Evolutionary conservation across 352 stramenopile species (phyloP).

Genomic region (Aphanomyces invadans): DNA sequence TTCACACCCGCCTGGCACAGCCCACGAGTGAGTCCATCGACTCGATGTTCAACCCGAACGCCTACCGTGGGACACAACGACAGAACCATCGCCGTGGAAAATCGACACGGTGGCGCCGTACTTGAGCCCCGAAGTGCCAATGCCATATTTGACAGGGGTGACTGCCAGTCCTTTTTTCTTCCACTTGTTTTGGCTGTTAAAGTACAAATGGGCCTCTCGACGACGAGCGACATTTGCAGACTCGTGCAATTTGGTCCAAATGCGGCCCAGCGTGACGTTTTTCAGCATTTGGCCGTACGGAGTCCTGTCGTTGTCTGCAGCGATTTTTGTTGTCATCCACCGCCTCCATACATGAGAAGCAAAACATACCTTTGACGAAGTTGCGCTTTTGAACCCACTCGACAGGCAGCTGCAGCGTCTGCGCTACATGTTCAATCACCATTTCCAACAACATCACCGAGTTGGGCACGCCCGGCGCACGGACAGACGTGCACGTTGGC

Average conservation of each 20-base stretch:
- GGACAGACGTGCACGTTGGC: slow-evolving; percentile 36
- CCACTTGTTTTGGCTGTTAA: slow-evolving; percentile 44
- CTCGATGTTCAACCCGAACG: too few relatives aligned
- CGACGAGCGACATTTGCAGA: slow-evolving; percentile 30
- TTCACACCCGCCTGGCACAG: slow-evolving; percentile 38
- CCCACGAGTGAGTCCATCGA: too few relatives aligned
- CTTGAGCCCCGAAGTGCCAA: slow-evolving; percentile 29
- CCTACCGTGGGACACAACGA: slow-evolving; percentile 32
- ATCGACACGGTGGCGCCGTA: slow-evolving; percentile 38
- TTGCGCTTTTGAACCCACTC: slow-evolving; percentile 37
- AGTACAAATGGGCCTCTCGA: slow-evolving; percentile 30
- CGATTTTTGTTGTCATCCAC: background rate
- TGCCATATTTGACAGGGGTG: slow-evolving; percentile 62
- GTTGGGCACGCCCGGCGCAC: slow-evolving; percentile 39
- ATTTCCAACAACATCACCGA: slow-evolving; percentile 34
- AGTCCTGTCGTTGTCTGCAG: slow-evolving; percentile 27
- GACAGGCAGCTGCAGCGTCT: slow-evolving; percentile 29
- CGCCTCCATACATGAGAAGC: background rate
- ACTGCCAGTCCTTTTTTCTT: slow-evolving; percentile 47
- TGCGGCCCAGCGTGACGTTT: slow-evolving; percentile 31
- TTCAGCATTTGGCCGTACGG: slow-evolving; percentile 33
- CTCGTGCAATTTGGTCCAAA: slow-evolving; percentile 33
- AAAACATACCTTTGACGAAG: slow-evolving; percentile 29
- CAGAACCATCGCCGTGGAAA: slow-evolving; percentile 37
- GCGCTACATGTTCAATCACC: slow-evolving; percentile 35